Evolutionary conservation across 768 basidiomycete species (phyloP).

Genomic region (Daedaleopsis sinensis): DNA sequence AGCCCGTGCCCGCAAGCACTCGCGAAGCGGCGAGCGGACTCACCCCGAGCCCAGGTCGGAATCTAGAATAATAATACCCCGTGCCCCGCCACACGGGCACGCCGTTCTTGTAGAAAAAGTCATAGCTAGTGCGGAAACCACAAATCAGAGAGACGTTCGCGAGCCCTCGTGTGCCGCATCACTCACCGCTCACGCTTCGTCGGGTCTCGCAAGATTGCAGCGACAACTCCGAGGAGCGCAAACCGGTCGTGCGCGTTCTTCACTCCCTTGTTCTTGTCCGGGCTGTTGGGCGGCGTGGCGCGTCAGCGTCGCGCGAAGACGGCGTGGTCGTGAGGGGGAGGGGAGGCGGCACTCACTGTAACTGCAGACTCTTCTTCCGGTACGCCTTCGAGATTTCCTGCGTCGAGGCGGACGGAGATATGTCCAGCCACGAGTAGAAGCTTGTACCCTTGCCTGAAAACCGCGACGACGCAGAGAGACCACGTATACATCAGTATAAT

Average conservation of each 20-base stretch:
- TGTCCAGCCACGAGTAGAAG: slow-evolving; percentile 93
- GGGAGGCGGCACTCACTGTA: slow-evolving; percentile 68
- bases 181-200: slow-evolving; percentile 79
- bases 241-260: slow-evolving; percentile 87
- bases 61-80: slow-evolving; percentile 95
- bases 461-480: not conserved
- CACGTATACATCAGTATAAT: not conserved
- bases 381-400: slow-evolving; percentile 88
- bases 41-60: slow-evolving; percentile 89
- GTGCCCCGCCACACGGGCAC: slow-evolving; percentile 97
- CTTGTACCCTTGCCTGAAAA: slow-evolving; percentile 78
- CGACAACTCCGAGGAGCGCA: slow-evolving; percentile 86
- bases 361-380: slow-evolving; percentile 83
- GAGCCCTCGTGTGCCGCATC: not conserved
- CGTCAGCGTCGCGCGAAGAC: not conserved
- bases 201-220: slow-evolving; percentile 74
- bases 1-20: not conserved
- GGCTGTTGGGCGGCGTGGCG: slow-evolving; percentile 47
- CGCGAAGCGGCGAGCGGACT: slow-evolving; percentile 24
- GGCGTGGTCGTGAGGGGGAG: not conserved
- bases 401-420: slow-evolving; percentile 72
- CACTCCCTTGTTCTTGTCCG: slow-evolving; percentile 92
- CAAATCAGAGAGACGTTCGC: not conserved
- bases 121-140: slow-evolving; percentile 55
- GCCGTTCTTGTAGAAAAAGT: slow-evolving; percentile 97